phyloP scores from a whole-genome alignment of 345 rosid species.

The Laguncularia racemosa region DNA sequence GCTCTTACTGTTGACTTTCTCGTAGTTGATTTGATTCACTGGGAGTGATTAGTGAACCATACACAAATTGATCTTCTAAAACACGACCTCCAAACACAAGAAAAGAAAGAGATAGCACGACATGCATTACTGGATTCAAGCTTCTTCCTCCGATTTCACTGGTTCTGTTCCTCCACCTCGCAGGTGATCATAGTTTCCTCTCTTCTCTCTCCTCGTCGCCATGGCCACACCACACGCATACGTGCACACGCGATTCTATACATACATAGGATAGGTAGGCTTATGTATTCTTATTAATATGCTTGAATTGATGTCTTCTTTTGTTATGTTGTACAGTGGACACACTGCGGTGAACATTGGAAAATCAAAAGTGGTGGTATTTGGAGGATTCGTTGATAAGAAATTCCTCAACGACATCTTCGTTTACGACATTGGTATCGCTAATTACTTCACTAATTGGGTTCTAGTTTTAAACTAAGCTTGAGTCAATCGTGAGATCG shows the following conservation, averaged over 20 bases:
- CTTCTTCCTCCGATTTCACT: slow-evolving; percentile 67
- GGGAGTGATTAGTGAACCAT: too few species aligned
- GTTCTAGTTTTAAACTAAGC: neutral
- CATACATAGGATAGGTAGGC: neutral
- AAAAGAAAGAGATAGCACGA: neutral
- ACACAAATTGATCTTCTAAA: too few species aligned
- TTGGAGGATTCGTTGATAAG: slow-evolving; percentile 85
- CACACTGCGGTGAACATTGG: slow-evolving; percentile 74
- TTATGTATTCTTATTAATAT: neutral
- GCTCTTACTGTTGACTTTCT: too few species aligned
- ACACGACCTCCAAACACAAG: too few species aligned
- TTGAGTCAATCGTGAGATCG: too few species aligned
- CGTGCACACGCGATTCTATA: too few species aligned
- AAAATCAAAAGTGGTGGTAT: slow-evolving; percentile 73
- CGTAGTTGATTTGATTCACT: too few species aligned
- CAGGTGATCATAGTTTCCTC: slow-evolving; percentile 32
- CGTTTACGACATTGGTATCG: slow-evolving; percentile 73
- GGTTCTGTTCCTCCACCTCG: slow-evolving; percentile 84
- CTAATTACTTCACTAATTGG: neutral
- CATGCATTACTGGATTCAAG: slow-evolving; percentile 89
- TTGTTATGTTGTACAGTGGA: slow-evolving; percentile 43
- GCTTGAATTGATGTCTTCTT: neutral
- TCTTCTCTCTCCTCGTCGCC: neutral
- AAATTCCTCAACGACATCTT: slow-evolving; percentile 60
- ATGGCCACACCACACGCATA: neutral